Evolutionary conservation across 495 filamentous ascomycete genomes (phyloP).

Genomic region (Penicillium coprophilum): DNA sequence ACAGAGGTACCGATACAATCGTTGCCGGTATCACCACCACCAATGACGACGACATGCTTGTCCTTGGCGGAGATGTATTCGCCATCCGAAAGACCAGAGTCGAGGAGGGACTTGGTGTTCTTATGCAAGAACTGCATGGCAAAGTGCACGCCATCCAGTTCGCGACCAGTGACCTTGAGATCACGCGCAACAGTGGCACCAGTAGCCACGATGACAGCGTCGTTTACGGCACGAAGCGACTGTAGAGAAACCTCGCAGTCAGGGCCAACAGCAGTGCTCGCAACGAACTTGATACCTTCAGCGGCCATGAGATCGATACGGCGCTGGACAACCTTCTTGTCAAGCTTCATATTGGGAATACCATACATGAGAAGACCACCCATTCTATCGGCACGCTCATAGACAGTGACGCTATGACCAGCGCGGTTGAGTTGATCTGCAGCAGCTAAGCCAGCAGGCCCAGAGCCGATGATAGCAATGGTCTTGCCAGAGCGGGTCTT

Average conservation of each 20-base stretch:
- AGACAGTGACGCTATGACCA: slow-evolving; percentile 89
- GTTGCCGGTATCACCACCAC: slow-evolving; percentile 98
- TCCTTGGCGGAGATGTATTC: slow-evolving; percentile 95
- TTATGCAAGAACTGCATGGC: slow-evolving; percentile 98
- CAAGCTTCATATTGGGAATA: slow-evolving; percentile 99
- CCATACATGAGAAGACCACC: slow-evolving; percentile 98
- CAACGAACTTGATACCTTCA: slow-evolving; percentile 84
- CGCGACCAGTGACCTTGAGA: slow-evolving; percentile 87
- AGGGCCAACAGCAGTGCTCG: slow-evolving; percentile 74
- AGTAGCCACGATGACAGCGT: slow-evolving; percentile 94
- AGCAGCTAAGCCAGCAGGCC: slow-evolving; percentile 85
- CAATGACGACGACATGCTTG: slow-evolving; percentile 97
- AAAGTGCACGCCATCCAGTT: slow-evolving; percentile 91
- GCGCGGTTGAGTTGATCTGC: slow-evolving; percentile 96
- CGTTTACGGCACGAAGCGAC: slow-evolving; percentile 72
- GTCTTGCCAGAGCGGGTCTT: slow-evolving; percentile 83
- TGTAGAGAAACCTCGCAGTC: slow-evolving; percentile 66
- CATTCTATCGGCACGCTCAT: slow-evolving; percentile 90
- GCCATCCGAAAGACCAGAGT: slow-evolving; percentile 83
- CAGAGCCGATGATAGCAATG: slow-evolving; percentile 90
- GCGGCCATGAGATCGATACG: slow-evolving; percentile 94
- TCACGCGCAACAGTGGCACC: slow-evolving; percentile 96
- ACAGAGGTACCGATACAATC: slow-evolving; percentile 99
- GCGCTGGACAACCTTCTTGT: slow-evolving; percentile 97
- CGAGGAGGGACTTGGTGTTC: slow-evolving; percentile 98